Base-by-base conservation (phyloP, 805 yeast genomes). In the Geotrichum ghanense region DNA sequence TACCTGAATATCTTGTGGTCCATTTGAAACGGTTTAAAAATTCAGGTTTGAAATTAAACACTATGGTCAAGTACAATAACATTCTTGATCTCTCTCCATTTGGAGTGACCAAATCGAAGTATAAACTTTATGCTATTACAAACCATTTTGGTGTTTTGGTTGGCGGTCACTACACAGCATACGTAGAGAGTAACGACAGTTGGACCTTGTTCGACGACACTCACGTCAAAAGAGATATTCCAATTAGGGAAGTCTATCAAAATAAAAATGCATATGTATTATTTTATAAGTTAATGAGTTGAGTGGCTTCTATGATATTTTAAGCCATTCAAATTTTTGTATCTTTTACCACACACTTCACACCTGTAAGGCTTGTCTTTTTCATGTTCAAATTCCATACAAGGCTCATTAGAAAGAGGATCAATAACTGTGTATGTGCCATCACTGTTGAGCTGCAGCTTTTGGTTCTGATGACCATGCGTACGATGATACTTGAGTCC, bases 291-390 rank as follows among this genome's bases (percentile, higher is more conserved):
- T 17, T 65, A 89, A 70, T 90, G 97, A 41, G 97, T 90, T n/a
- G 97, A 81, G 67, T 92, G 98, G 19, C 96, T 97, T 57, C 97
- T 78, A 66, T 92, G 98, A 65, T 92, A 92, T 67, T 92, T 92
- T 64, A 92, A 73, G 22, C 98, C 98, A 64, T 92, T 92, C 59
- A 92, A 71, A 61, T 92, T 92, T 73, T 92, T 92, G 70, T 92
- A 92, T 48, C 98, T 72, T 67, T 90, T 92, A 49, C 97, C 97
- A 68, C 98, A 92, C 39, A 90, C 95, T 68, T 92, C 97, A 67
- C 98, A 92, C 60, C 97, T 76, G 65, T 90, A 92, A 31, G 98
- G 98, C 69, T 92, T 92, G 70, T 92, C 98, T 70, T 87, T 89
- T 65, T 92, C 98, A 76, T 86, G 76, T 20, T 89, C 95, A 66